A percentile compares a stretch with the other conserved stretches of the same genome.
Evolutionary conservation across 73 alveolate genomes (phyloP).

Genomic region (Symbiodinium natans): DNA sequence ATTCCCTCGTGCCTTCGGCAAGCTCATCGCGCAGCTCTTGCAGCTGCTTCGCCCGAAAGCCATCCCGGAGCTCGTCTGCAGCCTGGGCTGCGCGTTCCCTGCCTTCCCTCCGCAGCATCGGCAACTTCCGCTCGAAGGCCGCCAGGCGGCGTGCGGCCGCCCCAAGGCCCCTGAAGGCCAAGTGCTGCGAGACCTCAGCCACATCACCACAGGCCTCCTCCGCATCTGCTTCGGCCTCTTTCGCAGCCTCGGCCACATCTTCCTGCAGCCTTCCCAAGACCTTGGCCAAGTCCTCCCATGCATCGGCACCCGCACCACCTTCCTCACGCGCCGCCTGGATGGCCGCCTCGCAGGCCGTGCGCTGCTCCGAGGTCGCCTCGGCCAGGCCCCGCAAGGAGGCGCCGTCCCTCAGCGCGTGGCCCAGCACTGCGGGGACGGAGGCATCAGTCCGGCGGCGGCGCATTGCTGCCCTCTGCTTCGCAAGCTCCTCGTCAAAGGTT

Average conservation of each 20-base stretch:
- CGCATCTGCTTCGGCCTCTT: conserved; percentile 67
- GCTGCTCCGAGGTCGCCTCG: neutral
- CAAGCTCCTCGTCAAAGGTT: neutral
- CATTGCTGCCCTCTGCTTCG: neutral
- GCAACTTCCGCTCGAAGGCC: conserved; percentile 61
- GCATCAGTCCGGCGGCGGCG: neutral
- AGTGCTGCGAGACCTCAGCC: conserved; percentile 46
- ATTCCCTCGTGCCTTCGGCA: neutral
- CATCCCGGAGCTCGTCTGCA: neutral
- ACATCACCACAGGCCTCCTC: conserved; percentile 32
- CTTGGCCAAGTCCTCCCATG: conserved; percentile 48
- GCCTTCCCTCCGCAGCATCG: conserved; percentile 13
- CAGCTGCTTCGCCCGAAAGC: neutral
- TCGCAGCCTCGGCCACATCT: conserved; percentile 69
- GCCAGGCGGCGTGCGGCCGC: conserved; percentile 62
- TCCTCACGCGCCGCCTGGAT: conserved; percentile 5
- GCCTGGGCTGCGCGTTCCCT: neutral
- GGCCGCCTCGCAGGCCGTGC: neutral
- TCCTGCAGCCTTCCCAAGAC: conserved; percentile 58
- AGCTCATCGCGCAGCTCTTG: neutral
- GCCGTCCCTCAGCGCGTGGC: neutral
- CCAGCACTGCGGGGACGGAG: neutral
- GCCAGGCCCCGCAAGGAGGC: neutral
- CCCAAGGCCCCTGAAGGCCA: conserved; percentile 33
- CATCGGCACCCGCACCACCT: neutral